phyloP scores from a whole-genome alignment of 805 yeast species.

The Yueomyces sinensis region DNA sequence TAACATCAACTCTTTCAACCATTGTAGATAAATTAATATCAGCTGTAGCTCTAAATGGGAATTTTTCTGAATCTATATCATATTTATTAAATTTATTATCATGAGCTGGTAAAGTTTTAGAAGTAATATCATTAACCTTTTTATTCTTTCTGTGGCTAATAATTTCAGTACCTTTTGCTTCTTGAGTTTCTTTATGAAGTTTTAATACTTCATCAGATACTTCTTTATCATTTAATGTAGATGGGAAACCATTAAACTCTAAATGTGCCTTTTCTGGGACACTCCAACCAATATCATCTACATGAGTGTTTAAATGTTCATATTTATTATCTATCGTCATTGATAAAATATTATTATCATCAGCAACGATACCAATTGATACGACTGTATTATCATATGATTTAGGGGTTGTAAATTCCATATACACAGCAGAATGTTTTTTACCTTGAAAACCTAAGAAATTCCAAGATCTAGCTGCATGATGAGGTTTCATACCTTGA shows the following conservation, averaged over 20 bases:
- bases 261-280: slow-evolving; percentile 62
- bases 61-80: slow-evolving; percentile 12
- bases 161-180: background rate
- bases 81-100: background rate
- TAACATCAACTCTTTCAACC: slow-evolving; percentile 89
- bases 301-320: slow-evolving; percentile 39
- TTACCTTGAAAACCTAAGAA: slow-evolving; percentile 79
- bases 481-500: slow-evolving; percentile 99
- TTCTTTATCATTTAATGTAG: slow-evolving; percentile 31
- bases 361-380: slow-evolving; percentile 61
- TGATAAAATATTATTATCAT: slow-evolving; percentile 46
- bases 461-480: slow-evolving; percentile 96
- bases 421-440: slow-evolving; percentile 59
- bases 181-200: background rate
- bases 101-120: background rate
- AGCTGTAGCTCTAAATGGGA: slow-evolving; percentile 34
- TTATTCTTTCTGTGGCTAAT: background rate
- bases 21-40: slow-evolving; percentile 47
- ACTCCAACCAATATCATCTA: slow-evolving; percentile 86
- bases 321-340: slow-evolving; percentile 56
- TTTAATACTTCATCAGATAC: slow-evolving; percentile 17
- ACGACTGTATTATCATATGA: slow-evolving; percentile 79
- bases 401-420: slow-evolving; percentile 93
- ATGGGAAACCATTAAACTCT: slow-evolving; percentile 36
- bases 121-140: background rate